Evolutionary conservation across 306 rosid species (phyloP), one percentile per base, ranked within the genome.

Genomic region (Psophocarpus tetragonolobus): DNA sequence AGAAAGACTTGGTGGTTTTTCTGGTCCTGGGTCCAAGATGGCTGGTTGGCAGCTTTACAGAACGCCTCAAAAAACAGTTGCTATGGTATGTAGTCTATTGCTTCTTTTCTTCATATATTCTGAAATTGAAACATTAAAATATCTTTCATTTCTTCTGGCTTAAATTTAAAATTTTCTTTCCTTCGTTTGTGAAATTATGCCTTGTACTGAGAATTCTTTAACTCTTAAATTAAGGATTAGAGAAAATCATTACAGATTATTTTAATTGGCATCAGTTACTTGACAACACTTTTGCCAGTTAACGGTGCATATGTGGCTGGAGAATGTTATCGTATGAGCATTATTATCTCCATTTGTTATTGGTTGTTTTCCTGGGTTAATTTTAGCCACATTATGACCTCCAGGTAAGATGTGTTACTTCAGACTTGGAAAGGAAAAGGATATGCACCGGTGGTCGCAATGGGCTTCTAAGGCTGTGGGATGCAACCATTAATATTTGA

Each of bases 361-460:
- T 26, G 61, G 39, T 72, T 68, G 47, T 24, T 77, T 69, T 35
- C 53, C 30, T 64, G 44, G 81, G 51, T 79, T 75, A 68, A 73
- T 74, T 77, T 78, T 68, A 74, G 71, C 62, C 14, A 20, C 64
- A 8, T 17, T 81, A 20, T 81, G 84, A 42, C 29, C 44, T 83
- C 41, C 89, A 95, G 99, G 96, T 92, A 62, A 82, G 97, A 61
- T 95, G 99, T 33, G 79, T 90, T 53, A 81, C 94, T 62, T 90
- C 97, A 9, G 97, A 95, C 87, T 90, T 95, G 39, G 97, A 95
- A 89, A 91, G 97, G 88, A 95, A 95, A 86, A 85, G 97, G 87
- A 89, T 95, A 82, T 95, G 99, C 90, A 95, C 96, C 11, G 99
- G 99, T 48, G 97, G 92, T 63, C 97, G 99, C 64, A 92, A 95